Base-by-base conservation (phyloP, 139 green algal species). In the Picochlorum sp. region DNA sequence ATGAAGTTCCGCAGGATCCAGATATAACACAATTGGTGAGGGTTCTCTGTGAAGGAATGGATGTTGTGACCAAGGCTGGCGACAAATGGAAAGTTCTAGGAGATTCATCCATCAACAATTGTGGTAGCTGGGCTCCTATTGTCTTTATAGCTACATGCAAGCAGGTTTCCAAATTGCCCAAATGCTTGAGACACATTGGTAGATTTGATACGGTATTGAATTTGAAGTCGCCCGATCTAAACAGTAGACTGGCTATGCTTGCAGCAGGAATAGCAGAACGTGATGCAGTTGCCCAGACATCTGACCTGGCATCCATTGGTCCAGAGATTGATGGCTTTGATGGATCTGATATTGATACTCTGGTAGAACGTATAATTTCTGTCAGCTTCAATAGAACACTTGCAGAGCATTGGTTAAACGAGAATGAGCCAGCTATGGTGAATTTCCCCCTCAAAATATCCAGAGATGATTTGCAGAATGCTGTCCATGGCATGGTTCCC, bases 301-400 rank as follows among this genome's bases (percentile, higher is more conserved):
- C 3, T 18, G 47, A 60, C 14, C 20, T 82, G n/a, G 45, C 45
- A 51, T 56, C 23, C 1, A 31, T 85, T 37, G 81, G 76, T 10
- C 58, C 49, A 10, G 24, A 57, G 10, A 76, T 78, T 4, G 86
- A 93, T 23, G 84, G 85, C n/a, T 92, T 80, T 67, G 84, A 95
- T 57, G 80, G 79, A 0, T 60, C 55, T 6, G 88, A 95, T 74
- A 59, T 95, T 57, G 38, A 54, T 2, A 67, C 83, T 20, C 63
- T 95, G 60, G 41, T 86, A 55, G 87, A 94, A 24, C 70, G 88
- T 18, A 83, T 83, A 1, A 52, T 84, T 41, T 78, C 86, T 44
- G 57, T 66, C 4, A 82, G 81, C 1, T 41, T 80, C 23, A 10
- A 62, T 10, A 62, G 81, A 7, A 49, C 54, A 14, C 62, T 88